A percentile compares a stretch with the other conserved stretches of the same genome.
Conservation (phyloP, 768 basidiomycete genomes). For the Lactarius psammicola region DNA sequence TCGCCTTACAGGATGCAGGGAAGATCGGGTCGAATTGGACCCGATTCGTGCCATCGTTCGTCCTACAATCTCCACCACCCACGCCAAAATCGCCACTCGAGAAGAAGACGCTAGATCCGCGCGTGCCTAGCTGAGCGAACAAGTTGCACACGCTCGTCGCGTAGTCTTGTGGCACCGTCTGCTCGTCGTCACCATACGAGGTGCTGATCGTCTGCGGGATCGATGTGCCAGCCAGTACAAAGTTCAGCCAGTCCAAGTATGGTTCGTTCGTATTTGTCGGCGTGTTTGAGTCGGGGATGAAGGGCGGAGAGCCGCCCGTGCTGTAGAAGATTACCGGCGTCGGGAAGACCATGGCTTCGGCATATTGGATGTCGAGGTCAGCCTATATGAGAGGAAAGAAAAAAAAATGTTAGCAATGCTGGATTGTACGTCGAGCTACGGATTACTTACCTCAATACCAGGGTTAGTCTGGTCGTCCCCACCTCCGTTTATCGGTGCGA, state of each 20-base stretch:
- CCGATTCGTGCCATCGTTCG: slow-evolving; percentile 38
- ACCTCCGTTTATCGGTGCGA: not conserved
- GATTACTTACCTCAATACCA: slow-evolving; percentile 49
- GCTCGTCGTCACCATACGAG: slow-evolving; percentile 64
- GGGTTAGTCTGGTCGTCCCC: slow-evolving; percentile 50
- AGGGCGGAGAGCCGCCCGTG: slow-evolving; percentile 65
- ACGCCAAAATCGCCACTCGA: slow-evolving; percentile 63
- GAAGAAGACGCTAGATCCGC: too few relatives aligned
- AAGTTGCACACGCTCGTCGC: too few relatives aligned
- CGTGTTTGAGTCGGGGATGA: too few relatives aligned
- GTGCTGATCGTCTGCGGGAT: slow-evolving; percentile 62
- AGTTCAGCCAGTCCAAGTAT: slow-evolving; percentile 64
- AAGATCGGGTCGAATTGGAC: slow-evolving; percentile 38
- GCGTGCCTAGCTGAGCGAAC: too few relatives aligned
- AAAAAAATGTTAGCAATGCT: too few relatives aligned
- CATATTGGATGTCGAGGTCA: slow-evolving; percentile 41
- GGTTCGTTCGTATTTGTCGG: slow-evolving; percentile 55
- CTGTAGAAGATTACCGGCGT: slow-evolving; percentile 64
- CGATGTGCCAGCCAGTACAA: slow-evolving; percentile 42
- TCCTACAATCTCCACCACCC: slow-evolving; percentile 53
- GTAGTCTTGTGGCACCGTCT: too few relatives aligned
- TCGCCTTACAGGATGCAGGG: too few relatives aligned
- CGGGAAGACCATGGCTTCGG: slow-evolving; percentile 42
- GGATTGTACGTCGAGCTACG: too few relatives aligned
- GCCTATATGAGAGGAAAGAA: slow-evolving; percentile 27